These are phyloP conservation scores for Leccinum truebloodii DNA, from an alignment of 768 basidiomycete genomes.

Conservation along the genomic window DNA sequence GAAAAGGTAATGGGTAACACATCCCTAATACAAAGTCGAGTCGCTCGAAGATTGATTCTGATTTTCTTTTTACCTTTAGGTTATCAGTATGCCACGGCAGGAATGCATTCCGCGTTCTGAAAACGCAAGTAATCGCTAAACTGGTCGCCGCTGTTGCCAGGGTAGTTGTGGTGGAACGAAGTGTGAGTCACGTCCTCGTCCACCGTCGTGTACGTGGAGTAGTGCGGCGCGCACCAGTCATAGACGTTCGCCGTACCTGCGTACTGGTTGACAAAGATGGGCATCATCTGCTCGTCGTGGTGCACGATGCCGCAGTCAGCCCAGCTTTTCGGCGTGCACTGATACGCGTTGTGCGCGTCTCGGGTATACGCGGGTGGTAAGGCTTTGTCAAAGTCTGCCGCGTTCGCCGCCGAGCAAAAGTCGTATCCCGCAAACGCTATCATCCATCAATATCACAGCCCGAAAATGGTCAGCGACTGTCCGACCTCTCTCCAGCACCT, in stretches of 20 bases:
- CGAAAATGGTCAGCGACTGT: too few species aligned
- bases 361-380: constrained; percentile 15
- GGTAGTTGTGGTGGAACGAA: constrained; percentile 15
- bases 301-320: constrained; percentile 20
- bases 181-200: constrained; percentile 1
- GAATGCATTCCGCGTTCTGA: constrained; percentile 17
- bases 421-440: constrained; percentile 11
- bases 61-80: constrained; percentile 1
- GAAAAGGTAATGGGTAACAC: not conserved
- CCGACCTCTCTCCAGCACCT: too few species aligned
- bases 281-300: constrained; percentile 18
- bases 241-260: constrained; percentile 16
- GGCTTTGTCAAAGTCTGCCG: constrained; percentile 11
- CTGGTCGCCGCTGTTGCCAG: not conserved
- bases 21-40: not conserved
- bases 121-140: constrained; percentile 22
- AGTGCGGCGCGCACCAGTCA: constrained; percentile 29
- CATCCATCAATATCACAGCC: too few species aligned
- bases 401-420: constrained; percentile 13
- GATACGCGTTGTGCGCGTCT: constrained; percentile 22
- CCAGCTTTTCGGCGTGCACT: constrained; percentile 29
- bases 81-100: constrained; percentile 23
- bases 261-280: constrained; percentile 33
- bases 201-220: constrained; percentile 9
- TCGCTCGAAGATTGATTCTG: not conserved